Conservation (phyloP, 805 yeast genomes). For the Jamesozyma hellenica region DNA sequence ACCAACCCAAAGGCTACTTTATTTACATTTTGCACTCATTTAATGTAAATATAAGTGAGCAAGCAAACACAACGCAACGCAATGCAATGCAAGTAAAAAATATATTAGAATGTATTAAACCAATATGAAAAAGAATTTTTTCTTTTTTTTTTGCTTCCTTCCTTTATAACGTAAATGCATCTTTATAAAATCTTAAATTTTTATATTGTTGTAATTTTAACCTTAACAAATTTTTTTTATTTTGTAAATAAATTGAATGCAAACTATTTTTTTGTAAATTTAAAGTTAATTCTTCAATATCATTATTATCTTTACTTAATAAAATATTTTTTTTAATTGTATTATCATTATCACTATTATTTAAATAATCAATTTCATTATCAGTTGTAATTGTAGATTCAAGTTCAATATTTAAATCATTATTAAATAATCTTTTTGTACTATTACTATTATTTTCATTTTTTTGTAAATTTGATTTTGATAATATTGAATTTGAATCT, state of each 20-base stretch:
- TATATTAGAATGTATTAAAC: too few species aligned
- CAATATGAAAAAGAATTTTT: too few species aligned
- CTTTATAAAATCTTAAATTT: constrained; percentile 18
- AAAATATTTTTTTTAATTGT: background rate
- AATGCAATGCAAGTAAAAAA: too few species aligned
- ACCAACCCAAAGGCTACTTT: too few species aligned
- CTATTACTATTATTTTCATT: background rate
- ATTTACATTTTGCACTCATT: too few species aligned
- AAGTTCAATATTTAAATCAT: background rate
- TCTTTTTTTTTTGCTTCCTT: too few species aligned
- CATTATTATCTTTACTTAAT: background rate
- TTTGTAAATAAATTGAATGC: constrained; percentile 10
- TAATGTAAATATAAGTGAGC: too few species aligned
- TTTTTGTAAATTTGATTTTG: background rate
- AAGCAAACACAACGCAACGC: too few species aligned
- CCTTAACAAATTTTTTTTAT: constrained; percentile 12
- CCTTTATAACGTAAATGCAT: constrained; percentile 19
- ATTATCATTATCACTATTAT: background rate
- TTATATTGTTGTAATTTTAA: constrained; percentile 19
- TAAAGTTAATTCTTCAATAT: constrained; percentile 1
- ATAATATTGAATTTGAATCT: constrained; percentile 5
- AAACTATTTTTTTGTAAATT: constrained; percentile 10
- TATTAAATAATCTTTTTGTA: background rate
- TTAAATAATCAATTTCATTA: background rate
- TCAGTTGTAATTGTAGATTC: background rate